Conservation (phyloP, 768 basidiomycete species). For the Paxillus rubicundulus region DNA sequence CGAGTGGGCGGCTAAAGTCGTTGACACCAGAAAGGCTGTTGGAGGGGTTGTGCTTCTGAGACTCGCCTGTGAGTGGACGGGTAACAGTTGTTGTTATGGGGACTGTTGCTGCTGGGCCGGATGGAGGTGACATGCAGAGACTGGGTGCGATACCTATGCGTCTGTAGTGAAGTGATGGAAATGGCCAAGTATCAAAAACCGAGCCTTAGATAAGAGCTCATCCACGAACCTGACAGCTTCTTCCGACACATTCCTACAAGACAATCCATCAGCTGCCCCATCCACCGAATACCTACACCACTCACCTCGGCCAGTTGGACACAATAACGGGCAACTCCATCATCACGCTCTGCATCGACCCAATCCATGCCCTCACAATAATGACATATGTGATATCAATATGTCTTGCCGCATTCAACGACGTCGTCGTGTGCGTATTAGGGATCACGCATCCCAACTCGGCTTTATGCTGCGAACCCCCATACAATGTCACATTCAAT, state of each 20-base stretch:
- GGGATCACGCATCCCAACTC: constrained; percentile 74
- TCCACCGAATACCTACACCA: constrained; percentile 2
- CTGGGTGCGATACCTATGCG: constrained; percentile 50
- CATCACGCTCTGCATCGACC: constrained; percentile 57
- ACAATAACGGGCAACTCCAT: constrained; percentile 79
- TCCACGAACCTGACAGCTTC: constrained; percentile 56
- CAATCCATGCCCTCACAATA: constrained; percentile 74
- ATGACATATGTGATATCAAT: constrained; percentile 84
- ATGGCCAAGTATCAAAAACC: neutral
- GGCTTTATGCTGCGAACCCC: constrained; percentile 65
- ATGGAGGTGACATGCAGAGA: constrained; percentile 31
- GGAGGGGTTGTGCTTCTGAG: constrained; percentile 10
- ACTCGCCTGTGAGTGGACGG: constrained; percentile 23
- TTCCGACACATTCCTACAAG: constrained; percentile 60
- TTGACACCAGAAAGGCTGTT: constrained; percentile 5
- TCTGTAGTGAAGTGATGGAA: constrained; percentile 22
- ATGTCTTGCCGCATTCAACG: constrained; percentile 77
- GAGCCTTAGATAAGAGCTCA: neutral
- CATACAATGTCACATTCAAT: constrained; percentile 70
- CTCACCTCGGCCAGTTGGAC: constrained; percentile 84
- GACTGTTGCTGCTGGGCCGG: constrained; percentile 29
- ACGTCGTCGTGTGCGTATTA: constrained; percentile 72
- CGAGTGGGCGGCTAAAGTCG: constrained; percentile 7
- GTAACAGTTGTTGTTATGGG: constrained; percentile 24
- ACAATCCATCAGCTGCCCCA: neutral